These are phyloP conservation scores for Claviceps arundinis DNA, from an alignment of 2,329 filamentous ascomycete genomes.

Conservation along the genomic window DNA sequence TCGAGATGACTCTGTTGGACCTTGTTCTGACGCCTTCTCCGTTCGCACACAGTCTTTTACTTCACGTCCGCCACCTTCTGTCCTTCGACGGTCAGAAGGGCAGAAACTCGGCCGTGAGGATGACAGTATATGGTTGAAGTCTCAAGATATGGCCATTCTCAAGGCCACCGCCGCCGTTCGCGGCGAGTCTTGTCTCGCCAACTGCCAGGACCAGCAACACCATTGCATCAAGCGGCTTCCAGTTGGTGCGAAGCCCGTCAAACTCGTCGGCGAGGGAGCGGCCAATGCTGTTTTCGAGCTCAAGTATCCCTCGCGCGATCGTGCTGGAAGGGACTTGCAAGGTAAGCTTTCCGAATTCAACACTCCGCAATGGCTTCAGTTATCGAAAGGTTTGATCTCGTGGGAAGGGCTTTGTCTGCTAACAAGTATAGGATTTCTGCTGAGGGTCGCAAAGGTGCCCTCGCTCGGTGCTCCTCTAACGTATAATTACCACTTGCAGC, in stretches of 20 bases:
- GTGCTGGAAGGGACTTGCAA: constrained; percentile 19
- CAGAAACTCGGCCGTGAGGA: constrained; percentile 6
- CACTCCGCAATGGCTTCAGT: not conserved
- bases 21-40: constrained; percentile 8
- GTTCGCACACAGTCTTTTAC: constrained; percentile 6
- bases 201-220: constrained; percentile 2
- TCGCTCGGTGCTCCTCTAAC: constrained; percentile 16
- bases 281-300: constrained; percentile 65
- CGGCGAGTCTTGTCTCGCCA: constrained; percentile 4
- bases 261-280: constrained; percentile 52
- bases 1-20: constrained; percentile 10
- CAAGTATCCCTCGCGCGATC: constrained; percentile 22
- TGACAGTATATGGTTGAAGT: constrained; percentile 12
- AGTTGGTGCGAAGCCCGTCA: constrained; percentile 19
- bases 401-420: too few species aligned
- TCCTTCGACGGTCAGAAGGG: constrained; percentile 2
- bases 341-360: constrained; percentile 14
- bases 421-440: constrained; percentile 17
- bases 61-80: constrained; percentile 7
- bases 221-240: constrained; percentile 19
- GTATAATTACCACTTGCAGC: constrained; percentile 25
- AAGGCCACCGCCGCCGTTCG: constrained; percentile 6
- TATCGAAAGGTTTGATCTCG: not conserved
- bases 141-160: constrained; percentile 13
- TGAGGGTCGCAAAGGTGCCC: constrained; percentile 26